These are phyloP conservation scores for Fusarium sp. DNA, from an alignment of 2,329 filamentous ascomycete species.

Conservation along the genomic window DNA sequence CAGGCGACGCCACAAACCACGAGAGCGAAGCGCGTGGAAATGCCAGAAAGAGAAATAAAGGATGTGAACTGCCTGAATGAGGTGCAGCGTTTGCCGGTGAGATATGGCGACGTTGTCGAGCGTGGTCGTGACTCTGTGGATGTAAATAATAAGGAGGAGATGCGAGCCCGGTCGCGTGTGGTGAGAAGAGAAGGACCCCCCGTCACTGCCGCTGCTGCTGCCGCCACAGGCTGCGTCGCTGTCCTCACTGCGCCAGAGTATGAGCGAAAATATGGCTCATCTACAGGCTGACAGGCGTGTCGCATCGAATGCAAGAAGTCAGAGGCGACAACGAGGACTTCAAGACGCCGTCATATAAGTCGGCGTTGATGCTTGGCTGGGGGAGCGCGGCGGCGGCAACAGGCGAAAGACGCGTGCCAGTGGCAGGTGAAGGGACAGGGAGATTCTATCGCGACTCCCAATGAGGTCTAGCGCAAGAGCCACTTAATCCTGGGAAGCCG, in stretches of 20 bases:
- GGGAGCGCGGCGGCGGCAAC: constrained; percentile 33
- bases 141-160: constrained; percentile 42
- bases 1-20: constrained; percentile 32
- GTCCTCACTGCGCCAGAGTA: constrained; percentile 18
- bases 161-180: constrained; percentile 37
- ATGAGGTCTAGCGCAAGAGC: constrained; percentile 43
- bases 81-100: constrained; percentile 16
- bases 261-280: constrained; percentile 7
- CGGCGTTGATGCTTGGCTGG: constrained; percentile 28
- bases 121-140: constrained; percentile 19
- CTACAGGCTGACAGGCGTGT: constrained; percentile 7
- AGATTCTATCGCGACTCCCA: constrained; percentile 45
- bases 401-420: constrained; percentile 45
- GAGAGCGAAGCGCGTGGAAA: neutral
- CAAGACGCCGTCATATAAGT: constrained; percentile 32
- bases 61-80: neutral
- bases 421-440: constrained; percentile 41
- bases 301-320: constrained; percentile 16
- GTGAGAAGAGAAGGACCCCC: constrained; percentile 26
- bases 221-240: constrained; percentile 21
- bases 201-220: constrained; percentile 16
- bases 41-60: constrained; percentile 7
- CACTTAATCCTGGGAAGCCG: constrained; percentile 31
- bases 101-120: constrained; percentile 10
- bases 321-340: constrained; percentile 13